A percentile compares a stretch with the other conserved stretches of the same genome.
Conservation (phyloP, 768 basidiomycete genomes). For the Pleurotus platypus region DNA sequence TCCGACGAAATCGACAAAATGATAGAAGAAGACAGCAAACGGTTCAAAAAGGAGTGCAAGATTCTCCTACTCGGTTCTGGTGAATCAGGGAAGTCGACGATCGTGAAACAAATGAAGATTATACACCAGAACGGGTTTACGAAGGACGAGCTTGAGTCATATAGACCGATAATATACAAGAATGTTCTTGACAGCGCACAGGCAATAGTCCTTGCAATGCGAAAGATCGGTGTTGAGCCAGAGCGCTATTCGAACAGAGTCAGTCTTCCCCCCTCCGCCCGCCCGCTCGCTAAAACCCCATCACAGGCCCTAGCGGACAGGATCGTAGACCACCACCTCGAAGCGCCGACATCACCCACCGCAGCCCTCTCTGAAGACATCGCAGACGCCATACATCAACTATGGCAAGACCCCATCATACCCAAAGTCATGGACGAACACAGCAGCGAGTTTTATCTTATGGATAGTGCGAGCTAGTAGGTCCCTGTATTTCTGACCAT, state of each 20-base stretch:
- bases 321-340: constrained; percentile 57
- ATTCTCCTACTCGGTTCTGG: constrained; percentile 92
- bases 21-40: constrained; percentile 82
- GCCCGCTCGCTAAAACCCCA: background rate
- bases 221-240: constrained; percentile 81
- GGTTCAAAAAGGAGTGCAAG: constrained; percentile 86
- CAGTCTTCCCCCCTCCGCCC: constrained; percentile 13
- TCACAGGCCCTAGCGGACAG: constrained; percentile 46
- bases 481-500: constrained; percentile 23
- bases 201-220: constrained; percentile 80
- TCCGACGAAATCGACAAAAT: constrained; percentile 78
- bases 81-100: constrained; percentile 92
- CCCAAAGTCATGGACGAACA: constrained; percentile 52
- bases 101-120: constrained; percentile 99
- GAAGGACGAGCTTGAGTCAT: constrained; percentile 69
- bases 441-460: constrained; percentile 80
- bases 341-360: constrained; percentile 27
- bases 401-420: constrained; percentile 70
- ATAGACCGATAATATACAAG: constrained; percentile 75
- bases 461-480: constrained; percentile 92
- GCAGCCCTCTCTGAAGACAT: constrained; percentile 59
- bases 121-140: constrained; percentile 93
- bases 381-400: constrained; percentile 61
- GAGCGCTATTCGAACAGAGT: constrained; percentile 63
- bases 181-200: constrained; percentile 90